Evolutionary conservation across 352 stramenopile species (phyloP).

Genomic region (Hyaloperonospora arabidopsidis): DNA sequence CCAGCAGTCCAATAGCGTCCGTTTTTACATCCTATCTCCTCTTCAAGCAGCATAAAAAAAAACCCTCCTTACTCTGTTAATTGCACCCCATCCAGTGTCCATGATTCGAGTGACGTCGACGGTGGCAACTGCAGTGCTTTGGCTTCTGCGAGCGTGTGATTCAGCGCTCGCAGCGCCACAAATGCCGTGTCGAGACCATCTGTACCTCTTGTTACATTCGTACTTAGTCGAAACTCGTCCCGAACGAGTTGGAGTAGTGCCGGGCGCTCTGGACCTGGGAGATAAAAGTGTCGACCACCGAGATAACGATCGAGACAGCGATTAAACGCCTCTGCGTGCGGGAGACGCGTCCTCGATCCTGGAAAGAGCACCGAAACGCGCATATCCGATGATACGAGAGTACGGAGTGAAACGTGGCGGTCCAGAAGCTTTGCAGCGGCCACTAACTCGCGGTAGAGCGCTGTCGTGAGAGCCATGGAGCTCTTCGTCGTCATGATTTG

Average conservation of each 20-base stretch:
- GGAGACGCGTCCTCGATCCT: conserved; percentile 28
- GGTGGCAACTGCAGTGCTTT: conserved; percentile 29
- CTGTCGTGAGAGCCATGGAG: conserved; percentile 40
- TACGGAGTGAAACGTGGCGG: conserved; percentile 44
- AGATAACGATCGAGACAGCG: conserved; percentile 44
- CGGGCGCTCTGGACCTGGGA: conserved; percentile 35
- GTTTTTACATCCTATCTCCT: background rate
- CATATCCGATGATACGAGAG: conserved; percentile 56
- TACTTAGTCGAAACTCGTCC: conserved; percentile 35
- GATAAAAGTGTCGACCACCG: conserved; percentile 52
- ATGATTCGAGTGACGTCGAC: conserved; percentile 2
- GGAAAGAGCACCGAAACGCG: conserved; percentile 33
- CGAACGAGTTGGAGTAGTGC: conserved; percentile 37
- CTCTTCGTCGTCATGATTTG: background rate
- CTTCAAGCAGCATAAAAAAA: background rate
- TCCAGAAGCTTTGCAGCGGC: conserved; percentile 46
- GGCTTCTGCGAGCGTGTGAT: conserved; percentile 47
- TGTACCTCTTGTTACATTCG: background rate
- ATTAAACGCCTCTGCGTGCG: conserved; percentile 60
- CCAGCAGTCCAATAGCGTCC: background rate
- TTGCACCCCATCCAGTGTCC: conserved; percentile 27
- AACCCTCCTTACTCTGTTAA: conserved; percentile 32
- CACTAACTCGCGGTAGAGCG: conserved; percentile 71
- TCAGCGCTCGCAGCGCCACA: conserved; percentile 50
- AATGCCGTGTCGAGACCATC: conserved; percentile 53